Conservation (phyloP, 768 basidiomycete species). For the Dacryopinax spathularia region DNA sequence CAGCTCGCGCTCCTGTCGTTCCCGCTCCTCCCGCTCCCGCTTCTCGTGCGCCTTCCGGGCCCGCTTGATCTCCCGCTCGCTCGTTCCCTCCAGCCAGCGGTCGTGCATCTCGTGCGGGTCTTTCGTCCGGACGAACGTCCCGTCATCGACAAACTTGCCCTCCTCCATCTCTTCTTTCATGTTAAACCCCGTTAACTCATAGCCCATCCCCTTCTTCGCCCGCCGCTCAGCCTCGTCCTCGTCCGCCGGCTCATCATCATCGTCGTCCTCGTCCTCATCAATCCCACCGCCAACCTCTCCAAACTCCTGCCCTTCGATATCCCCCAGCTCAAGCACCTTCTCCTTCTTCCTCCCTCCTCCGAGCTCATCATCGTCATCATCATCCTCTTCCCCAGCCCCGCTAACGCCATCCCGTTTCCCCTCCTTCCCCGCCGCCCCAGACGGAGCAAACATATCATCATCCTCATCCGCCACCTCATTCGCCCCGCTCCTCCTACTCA, state of each 20-base stretch:
- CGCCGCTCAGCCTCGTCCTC: conserved; percentile 65
- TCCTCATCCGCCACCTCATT: conserved; percentile 27
- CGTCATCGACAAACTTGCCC: conserved; percentile 91
- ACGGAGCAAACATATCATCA: conserved; percentile 20
- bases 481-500: conserved; percentile 42
- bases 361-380: conserved; percentile 23
- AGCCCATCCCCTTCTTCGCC: conserved; percentile 84
- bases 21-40: conserved; percentile 49
- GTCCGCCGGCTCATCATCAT: conserved; percentile 41
- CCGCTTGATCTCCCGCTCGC: conserved; percentile 70
- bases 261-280: conserved; percentile 29
- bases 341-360: conserved; percentile 41
- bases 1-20: conserved; percentile 61
- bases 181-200: conserved; percentile 86
- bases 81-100: conserved; percentile 81
- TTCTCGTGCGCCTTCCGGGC: conserved; percentile 64
- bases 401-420: conserved; percentile 9
- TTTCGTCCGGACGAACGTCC: conserved; percentile 67
- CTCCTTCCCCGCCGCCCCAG: conserved; percentile 21
- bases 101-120: conserved; percentile 90
- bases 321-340: conserved; percentile 71
- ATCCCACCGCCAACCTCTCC: conserved; percentile 18
- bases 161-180: conserved; percentile 99
- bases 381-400: conserved; percentile 19
- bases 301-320: conserved; percentile 97